A percentile compares a stretch with the other conserved stretches of the same genome.
These are phyloP conservation scores for Lactuca saligna DNA, from an alignment of 129 eudicot species.

Conservation along the genomic window DNA sequence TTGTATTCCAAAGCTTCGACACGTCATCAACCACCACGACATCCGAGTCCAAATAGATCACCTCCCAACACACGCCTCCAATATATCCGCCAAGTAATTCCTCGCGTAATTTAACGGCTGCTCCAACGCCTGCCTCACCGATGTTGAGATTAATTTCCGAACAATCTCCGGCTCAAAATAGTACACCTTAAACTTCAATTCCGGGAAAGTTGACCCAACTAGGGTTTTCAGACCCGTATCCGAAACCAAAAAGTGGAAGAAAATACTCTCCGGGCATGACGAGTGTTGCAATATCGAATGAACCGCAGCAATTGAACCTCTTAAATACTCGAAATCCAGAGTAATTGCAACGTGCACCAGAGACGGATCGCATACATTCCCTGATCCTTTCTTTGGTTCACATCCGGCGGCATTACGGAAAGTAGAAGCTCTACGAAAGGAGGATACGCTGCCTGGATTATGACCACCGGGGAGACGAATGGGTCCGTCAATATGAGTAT, in stretches of 20 bases:
- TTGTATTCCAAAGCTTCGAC: slow-evolving; percentile 62
- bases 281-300: slow-evolving; percentile 84
- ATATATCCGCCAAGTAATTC: slow-evolving; percentile 70
- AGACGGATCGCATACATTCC: slow-evolving; percentile 59
- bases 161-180: slow-evolving; percentile 69
- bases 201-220: slow-evolving; percentile 60
- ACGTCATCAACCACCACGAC: slow-evolving; percentile 83
- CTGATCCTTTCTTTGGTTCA: slow-evolving; percentile 13
- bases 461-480: slow-evolving; percentile 23
- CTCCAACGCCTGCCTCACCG: slow-evolving; percentile 83
- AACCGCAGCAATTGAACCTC: slow-evolving; percentile 35
- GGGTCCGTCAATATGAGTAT: slow-evolving; percentile 19
- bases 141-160: slow-evolving; percentile 62
- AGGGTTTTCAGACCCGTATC: slow-evolving; percentile 57
- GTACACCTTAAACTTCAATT: slow-evolving; percentile 74
- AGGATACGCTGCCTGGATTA: slow-evolving; percentile 2
- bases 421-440: slow-evolving; percentile 44
- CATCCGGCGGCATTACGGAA: slow-evolving; percentile 69
- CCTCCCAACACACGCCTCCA: slow-evolving; percentile 67
- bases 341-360: slow-evolving; percentile 89
- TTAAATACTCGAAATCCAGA: slow-evolving; percentile 66
- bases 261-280: slow-evolving; percentile 68
- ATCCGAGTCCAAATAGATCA: slow-evolving; percentile 91
- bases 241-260: slow-evolving; percentile 80
- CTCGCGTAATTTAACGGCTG: slow-evolving; percentile 91